Percentiles rank a stretch among this genome's conserved stretches.
Conservation (phyloP, 139 green algal genomes). For the Trebouxia sp. region DNA sequence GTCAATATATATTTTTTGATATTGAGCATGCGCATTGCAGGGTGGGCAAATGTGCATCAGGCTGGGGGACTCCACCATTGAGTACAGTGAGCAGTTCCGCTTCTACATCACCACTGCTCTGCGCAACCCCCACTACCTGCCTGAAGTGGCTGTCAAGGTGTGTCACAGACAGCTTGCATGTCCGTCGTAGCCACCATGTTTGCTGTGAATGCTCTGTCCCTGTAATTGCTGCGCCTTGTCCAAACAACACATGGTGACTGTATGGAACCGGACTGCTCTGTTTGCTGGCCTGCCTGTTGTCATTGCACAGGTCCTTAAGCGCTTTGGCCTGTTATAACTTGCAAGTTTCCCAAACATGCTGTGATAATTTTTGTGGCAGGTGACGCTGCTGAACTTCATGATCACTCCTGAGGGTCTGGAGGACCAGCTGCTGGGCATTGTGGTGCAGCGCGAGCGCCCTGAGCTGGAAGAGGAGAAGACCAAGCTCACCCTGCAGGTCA, state of each 20-base stretch:
- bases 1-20: too few species aligned
- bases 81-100: conserved; percentile 79
- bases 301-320: too few species aligned
- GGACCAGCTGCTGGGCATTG: conserved; percentile 79
- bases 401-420: conserved; percentile 74
- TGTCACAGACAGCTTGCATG: too few species aligned
- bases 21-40: conserved; percentile 29
- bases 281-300: too few species aligned
- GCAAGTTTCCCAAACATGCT: too few species aligned
- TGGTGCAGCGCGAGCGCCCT: conserved; percentile 72
- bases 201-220: too few species aligned
- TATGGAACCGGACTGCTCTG: too few species aligned
- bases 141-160: conserved; percentile 84
- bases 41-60: conserved; percentile 60
- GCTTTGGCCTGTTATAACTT: too few species aligned
- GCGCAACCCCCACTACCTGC: conserved; percentile 84
- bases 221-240: too few species aligned
- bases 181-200: too few species aligned
- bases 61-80: conserved; percentile 74
- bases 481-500: conserved; percentile 55
- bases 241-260: too few species aligned
- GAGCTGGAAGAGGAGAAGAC: conserved; percentile 79
- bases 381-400: conserved; percentile 86
- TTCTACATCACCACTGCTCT: conserved; percentile 93
- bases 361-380: conserved; percentile 59